Conservation (phyloP, 148 eudicot genomes). For the Amaranthus palmeri region DNA sequence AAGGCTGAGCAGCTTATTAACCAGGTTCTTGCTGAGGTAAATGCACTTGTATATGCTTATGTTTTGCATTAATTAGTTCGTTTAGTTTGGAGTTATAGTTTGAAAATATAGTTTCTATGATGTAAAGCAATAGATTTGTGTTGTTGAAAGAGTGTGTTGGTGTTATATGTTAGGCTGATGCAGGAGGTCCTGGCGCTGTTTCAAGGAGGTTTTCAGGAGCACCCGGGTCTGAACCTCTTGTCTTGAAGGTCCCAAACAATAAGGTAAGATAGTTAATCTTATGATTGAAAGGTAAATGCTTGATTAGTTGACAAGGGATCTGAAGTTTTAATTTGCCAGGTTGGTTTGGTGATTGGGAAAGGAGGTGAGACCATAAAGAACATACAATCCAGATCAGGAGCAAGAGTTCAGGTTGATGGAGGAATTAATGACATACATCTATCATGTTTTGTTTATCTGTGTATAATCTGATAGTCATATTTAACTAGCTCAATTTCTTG, state of each 20-base stretch:
- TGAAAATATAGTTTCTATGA: neutral
- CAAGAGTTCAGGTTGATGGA: conserved; percentile 77
- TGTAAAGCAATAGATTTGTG: neutral
- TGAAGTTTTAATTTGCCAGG: conserved; percentile 43
- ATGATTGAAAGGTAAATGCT: neutral
- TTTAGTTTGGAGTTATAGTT: neutral
- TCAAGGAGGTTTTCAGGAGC: conserved; percentile 54
- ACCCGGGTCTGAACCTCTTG: conserved; percentile 54
- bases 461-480: neutral
- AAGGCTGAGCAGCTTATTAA: conserved; percentile 78
- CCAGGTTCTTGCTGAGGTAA: conserved; percentile 88
- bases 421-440: neutral
- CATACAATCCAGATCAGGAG: conserved; percentile 80
- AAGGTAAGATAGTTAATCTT: conserved; percentile 41
- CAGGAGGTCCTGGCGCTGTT: conserved; percentile 72
- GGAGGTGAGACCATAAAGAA: conserved; percentile 95
- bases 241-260: conserved; percentile 66
- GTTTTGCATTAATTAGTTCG: too few relatives aligned
- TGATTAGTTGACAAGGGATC: conserved; percentile 1
- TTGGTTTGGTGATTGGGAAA: conserved; percentile 94
- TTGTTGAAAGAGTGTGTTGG: neutral
- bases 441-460: neutral
- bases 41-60: neutral
- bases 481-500: neutral
- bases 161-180: conserved; percentile 55